Conservation (phyloP, 2,329 filamentous ascomycete species). For the Sclerotiophoma versabilis region DNA sequence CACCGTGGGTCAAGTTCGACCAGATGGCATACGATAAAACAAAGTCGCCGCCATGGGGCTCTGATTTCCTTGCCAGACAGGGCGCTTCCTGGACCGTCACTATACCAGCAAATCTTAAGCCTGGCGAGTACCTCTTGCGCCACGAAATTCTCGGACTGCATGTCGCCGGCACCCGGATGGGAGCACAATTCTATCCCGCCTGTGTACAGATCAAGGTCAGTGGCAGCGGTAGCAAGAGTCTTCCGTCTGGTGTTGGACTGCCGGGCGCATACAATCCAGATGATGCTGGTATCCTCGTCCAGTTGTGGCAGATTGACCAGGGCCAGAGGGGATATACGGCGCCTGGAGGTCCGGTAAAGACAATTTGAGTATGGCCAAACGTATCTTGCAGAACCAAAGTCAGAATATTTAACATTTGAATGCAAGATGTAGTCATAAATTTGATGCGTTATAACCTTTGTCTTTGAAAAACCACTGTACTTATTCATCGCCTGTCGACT, state of each 20-base stretch:
- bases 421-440: no score
- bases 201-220: slow-evolving; percentile 27
- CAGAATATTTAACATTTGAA: no score
- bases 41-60: slow-evolving; percentile 40
- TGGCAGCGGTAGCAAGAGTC: slow-evolving; percentile 8
- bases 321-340: slow-evolving; percentile 24
- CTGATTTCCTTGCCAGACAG: slow-evolving; percentile 45
- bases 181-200: slow-evolving; percentile 28
- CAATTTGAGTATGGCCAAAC: slow-evolving; percentile 7
- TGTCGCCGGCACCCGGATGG: slow-evolving; percentile 25
- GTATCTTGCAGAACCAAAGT: no score
- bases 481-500: no score
- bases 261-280: slow-evolving; percentile 32
- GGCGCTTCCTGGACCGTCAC: slow-evolving; percentile 45
- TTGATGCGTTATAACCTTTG: no score
- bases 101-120: slow-evolving; percentile 36
- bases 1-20: slow-evolving; percentile 51
- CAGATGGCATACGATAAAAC: slow-evolving; percentile 44
- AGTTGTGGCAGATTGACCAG: slow-evolving; percentile 25
- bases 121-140: slow-evolving; percentile 38
- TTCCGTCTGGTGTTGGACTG: slow-evolving; percentile 27
- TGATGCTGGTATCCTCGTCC: slow-evolving; percentile 27
- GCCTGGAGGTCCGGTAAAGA: slow-evolving; percentile 27
- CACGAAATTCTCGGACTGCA: slow-evolving; percentile 32
- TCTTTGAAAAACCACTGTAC: no score